A percentile compares a stretch with the other conserved stretches of the same genome.
Evolutionary conservation across 257 asterid species (phyloP).

Genomic region (Fraxinus quadrangulata): DNA sequence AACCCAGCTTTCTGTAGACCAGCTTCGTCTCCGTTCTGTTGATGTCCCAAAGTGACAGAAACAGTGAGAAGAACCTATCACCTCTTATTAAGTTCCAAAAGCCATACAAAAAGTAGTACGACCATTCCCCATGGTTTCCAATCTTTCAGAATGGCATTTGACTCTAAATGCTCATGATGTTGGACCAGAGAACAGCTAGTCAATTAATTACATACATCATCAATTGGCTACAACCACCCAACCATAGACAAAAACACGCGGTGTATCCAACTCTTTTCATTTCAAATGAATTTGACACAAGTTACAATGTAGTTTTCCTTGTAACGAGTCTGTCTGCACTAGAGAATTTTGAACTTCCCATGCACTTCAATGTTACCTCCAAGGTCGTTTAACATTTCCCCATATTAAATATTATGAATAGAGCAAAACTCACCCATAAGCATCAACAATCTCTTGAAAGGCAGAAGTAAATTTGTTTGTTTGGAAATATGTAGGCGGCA

Average conservation of each 20-base stretch:
- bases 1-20: background rate
- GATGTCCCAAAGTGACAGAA: background rate
- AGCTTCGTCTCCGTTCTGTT: constrained; percentile 3
- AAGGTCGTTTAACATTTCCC: background rate
- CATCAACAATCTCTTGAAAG: constrained; percentile 94
- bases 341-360: background rate
- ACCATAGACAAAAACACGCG: background rate
- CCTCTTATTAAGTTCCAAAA: constrained; percentile 4
- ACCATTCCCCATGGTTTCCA: background rate
- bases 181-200: constrained; percentile 6
- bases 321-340: constrained; percentile 12
- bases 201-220: constrained; percentile 12
- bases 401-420: constrained; percentile 12
- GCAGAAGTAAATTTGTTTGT: constrained; percentile 92
- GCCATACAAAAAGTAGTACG: background rate
- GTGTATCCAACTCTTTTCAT: constrained; percentile 16
- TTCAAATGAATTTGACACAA: background rate
- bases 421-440: constrained; percentile 82
- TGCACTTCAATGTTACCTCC: constrained; percentile 1
- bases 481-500: constrained; percentile 90
- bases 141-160: background rate
- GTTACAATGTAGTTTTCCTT: constrained; percentile 10
- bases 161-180: constrained; percentile 17
- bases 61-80: background rate
- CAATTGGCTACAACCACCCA: background rate